These are phyloP conservation scores for Epichloe baconii DNA, from an alignment of 2,329 filamentous ascomycete genomes.

Conservation along the genomic window DNA sequence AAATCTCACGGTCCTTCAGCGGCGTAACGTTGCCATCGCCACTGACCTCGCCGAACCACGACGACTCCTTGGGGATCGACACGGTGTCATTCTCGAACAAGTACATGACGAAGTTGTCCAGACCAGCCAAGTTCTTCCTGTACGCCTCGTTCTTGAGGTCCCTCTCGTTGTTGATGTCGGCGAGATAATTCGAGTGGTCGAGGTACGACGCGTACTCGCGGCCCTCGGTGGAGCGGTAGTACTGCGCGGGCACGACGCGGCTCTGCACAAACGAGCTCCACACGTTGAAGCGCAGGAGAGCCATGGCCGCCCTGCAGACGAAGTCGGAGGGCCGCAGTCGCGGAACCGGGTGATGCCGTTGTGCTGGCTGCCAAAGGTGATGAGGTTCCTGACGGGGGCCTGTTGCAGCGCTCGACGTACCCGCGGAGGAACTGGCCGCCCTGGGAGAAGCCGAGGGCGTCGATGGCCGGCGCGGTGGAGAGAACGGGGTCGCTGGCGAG, in stretches of 20 bases:
- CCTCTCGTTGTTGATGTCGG: constrained; percentile 94
- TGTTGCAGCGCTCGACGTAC: constrained; percentile 78
- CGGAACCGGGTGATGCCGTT: constrained; percentile 82
- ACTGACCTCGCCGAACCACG: constrained; percentile 85
- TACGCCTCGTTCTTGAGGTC: constrained; percentile 60
- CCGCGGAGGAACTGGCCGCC: constrained; percentile 92
- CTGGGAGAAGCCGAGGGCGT: constrained; percentile 90
- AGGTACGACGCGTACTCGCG: constrained; percentile 55
- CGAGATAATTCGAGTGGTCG: constrained; percentile 71
- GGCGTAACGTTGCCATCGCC: constrained; percentile 47
- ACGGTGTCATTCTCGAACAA: constrained; percentile 78
- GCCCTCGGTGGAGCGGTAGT: constrained; percentile 66
- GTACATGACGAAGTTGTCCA: constrained; percentile 79
- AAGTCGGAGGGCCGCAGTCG: constrained; percentile 59
- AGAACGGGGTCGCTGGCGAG: constrained; percentile 67
- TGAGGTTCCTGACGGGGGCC: constrained; percentile 63
- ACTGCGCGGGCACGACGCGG: constrained; percentile 82
- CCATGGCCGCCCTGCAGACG: constrained; percentile 70
- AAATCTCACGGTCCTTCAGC: constrained; percentile 58
- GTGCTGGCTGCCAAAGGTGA: constrained; percentile 86
- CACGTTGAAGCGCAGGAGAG: constrained; percentile 63
- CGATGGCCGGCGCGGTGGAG: constrained; percentile 67
- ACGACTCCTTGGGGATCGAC: constrained; percentile 78
- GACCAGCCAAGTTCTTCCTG: constrained; percentile 49
- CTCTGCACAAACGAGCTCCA: constrained; percentile 70